Percentiles rank a stretch among this genome's conserved stretches.
Evolutionary conservation across 352 stramenopile species (phyloP).

Genomic region (Phytophthora crassamura): DNA sequence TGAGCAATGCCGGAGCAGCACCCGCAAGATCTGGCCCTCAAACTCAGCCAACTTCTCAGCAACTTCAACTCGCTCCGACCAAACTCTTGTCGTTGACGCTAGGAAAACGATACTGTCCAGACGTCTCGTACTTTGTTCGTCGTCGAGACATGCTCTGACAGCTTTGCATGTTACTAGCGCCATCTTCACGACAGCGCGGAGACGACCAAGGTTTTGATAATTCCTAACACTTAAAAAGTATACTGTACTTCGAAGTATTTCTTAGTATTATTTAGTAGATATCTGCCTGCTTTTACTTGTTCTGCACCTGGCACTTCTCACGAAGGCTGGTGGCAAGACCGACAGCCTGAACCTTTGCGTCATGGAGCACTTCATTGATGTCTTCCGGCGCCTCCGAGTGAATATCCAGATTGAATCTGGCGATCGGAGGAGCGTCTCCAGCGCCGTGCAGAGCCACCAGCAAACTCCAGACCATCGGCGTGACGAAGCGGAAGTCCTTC

Average conservation of each 20-base stretch:
- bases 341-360: conserved; percentile 39
- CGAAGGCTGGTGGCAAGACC: conserved; percentile 44
- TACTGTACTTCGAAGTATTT: background rate
- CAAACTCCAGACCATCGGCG: conserved; percentile 79
- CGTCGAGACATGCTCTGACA: background rate
- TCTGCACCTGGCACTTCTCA: conserved; percentile 46
- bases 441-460: conserved; percentile 67
- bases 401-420: conserved; percentile 43
- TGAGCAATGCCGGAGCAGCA: too few relatives aligned
- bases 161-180: background rate
- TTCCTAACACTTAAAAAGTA: background rate
- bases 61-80: conserved; percentile 13
- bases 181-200: background rate
- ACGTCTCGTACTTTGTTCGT: background rate
- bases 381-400: conserved; percentile 38
- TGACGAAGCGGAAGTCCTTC: conserved; percentile 74
- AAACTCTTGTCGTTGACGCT: conserved; percentile 16
- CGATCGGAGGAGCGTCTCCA: conserved; percentile 48
- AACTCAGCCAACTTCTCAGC: background rate
- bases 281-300: conserved; percentile 5
- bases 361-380: conserved; percentile 37
- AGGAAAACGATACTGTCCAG: conserved; percentile 1
- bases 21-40: too few relatives aligned
- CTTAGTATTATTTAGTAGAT: background rate
- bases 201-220: conserved; percentile 3